A percentile compares a stretch with the other conserved stretches of the same genome.
phyloP scores from a whole-genome alignment of 2,329 filamentous ascomycete genomes.

The Aspergillus sp. region DNA sequence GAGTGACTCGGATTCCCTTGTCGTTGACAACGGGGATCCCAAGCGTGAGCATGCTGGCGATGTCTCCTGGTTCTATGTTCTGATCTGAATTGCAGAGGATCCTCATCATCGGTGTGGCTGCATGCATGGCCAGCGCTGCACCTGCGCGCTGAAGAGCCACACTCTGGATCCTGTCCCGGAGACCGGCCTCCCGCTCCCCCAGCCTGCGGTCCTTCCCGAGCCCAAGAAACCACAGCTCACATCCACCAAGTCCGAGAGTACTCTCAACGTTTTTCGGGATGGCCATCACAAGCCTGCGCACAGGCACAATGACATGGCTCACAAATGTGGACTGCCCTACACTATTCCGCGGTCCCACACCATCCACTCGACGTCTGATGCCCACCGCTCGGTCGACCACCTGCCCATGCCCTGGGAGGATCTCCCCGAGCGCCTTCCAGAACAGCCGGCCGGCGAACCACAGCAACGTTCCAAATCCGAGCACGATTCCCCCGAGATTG shows the following conservation, averaged over 20 bases:
- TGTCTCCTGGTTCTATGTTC: constrained; percentile 17
- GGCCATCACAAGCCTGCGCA: constrained; percentile 57
- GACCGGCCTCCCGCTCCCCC: constrained; percentile 34
- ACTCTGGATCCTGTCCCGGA: constrained; percentile 42
- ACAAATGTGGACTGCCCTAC: constrained; percentile 55
- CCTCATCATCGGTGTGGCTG: constrained; percentile 39
- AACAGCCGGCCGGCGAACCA: constrained; percentile 21
- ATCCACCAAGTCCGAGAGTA: constrained; percentile 50
- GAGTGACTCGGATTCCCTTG: constrained; percentile 25
- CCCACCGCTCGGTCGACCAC: constrained; percentile 45
- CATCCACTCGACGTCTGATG: constrained; percentile 37
- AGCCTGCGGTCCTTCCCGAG: constrained; percentile 35
- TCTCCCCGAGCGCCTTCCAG: constrained; percentile 18
- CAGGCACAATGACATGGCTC: constrained; percentile 55
- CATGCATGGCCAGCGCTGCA: constrained; percentile 50
- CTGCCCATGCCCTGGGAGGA: constrained; percentile 34
- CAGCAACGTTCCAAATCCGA: constrained; percentile 36
- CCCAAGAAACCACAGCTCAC: constrained; percentile 47
- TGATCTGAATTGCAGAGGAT: constrained; percentile 27
- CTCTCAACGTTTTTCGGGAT: constrained; percentile 52
- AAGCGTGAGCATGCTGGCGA: constrained; percentile 29
- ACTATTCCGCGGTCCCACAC: constrained; percentile 49
- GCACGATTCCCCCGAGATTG: constrained; percentile 38
- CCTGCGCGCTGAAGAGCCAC: constrained; percentile 50
- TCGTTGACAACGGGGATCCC: constrained; percentile 26